These are phyloP conservation scores for Mortierella hygrophila DNA, from an alignment of 192 early-diverging fungal genomes.

Conservation along the genomic window DNA sequence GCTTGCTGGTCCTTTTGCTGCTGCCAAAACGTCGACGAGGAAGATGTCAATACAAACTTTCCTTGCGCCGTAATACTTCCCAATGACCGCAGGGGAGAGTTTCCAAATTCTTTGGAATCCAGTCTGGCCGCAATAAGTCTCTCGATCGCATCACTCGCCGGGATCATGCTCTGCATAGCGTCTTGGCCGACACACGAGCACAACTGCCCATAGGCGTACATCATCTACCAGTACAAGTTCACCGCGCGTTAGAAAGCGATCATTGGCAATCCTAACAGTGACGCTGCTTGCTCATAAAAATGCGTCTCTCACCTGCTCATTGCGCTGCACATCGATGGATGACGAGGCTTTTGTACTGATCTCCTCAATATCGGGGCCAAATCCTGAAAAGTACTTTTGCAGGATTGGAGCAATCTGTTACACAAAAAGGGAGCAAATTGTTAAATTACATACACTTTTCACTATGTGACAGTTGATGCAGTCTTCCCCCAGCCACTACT, in stretches of 20 bases:
- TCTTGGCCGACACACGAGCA: conserved; percentile 67
- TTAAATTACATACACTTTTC: neutral
- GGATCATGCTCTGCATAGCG: conserved; percentile 64
- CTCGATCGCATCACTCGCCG: conserved; percentile 67
- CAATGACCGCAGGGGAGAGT: conserved; percentile 45
- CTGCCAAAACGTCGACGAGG: conserved; percentile 43
- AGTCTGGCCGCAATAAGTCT: conserved; percentile 63
- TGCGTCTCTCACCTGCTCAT: conserved; percentile 58
- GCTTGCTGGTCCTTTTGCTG: conserved; percentile 45
- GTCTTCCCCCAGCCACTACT: neutral
- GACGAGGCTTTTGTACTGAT: conserved; percentile 33
- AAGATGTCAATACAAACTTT: conserved; percentile 45
- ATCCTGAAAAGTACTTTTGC: conserved; percentile 72
- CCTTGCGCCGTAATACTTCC: conserved; percentile 47
- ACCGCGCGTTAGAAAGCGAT: neutral
- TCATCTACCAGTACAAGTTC: conserved; percentile 56
- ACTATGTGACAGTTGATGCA: neutral
- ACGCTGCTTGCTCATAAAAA: neutral
- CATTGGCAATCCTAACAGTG: neutral
- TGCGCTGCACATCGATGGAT: conserved; percentile 60
- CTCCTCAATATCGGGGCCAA: conserved; percentile 54
- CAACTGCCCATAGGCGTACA: conserved; percentile 69
- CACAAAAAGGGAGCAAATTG: neutral
- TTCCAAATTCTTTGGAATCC: conserved; percentile 57
- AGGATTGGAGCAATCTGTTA: conserved; percentile 66